Conservation (phyloP, 257 asterid genomes). For the Solanum tarijense region DNA sequence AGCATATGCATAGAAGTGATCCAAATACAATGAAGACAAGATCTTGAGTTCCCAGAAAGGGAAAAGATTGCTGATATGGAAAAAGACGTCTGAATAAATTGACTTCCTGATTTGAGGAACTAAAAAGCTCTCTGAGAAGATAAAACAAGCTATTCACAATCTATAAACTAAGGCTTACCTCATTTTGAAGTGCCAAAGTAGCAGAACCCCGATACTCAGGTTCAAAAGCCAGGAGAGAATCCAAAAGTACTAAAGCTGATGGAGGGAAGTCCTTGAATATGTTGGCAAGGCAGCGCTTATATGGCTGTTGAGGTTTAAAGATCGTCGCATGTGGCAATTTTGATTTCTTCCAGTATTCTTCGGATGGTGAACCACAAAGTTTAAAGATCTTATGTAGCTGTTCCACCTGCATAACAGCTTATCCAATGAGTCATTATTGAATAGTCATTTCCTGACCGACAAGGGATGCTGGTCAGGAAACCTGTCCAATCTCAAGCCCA, state of each 20-base stretch:
- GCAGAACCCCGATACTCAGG: constrained; percentile 62
- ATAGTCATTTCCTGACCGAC: neutral
- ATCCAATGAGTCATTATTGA: neutral
- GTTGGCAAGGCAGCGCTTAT: constrained; percentile 49
- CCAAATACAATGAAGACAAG: neutral
- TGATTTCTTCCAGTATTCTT: constrained; percentile 73
- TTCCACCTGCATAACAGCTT: constrained; percentile 47
- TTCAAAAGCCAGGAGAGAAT: constrained; percentile 80
- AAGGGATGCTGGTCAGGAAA: neutral
- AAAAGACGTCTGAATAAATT: neutral
- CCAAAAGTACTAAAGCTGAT: constrained; percentile 50
- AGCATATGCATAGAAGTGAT: neutral
- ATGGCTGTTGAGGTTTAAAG: constrained; percentile 79
- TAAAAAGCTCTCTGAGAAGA: constrained; percentile 7
- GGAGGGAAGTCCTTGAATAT: constrained; percentile 65
- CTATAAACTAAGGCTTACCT: constrained; percentile 26
- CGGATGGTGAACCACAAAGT: constrained; percentile 83
- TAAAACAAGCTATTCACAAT: neutral
- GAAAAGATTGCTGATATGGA: neutral
- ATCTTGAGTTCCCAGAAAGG: neutral
- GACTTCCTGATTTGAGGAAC: neutral
- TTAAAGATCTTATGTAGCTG: constrained; percentile 78
- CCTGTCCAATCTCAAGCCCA: neutral
- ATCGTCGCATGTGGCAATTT: constrained; percentile 69
- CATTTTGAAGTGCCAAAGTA: constrained; percentile 60